These are phyloP conservation scores for Termitomyces sp. DNA, from an alignment of 768 basidiomycete species.

Conservation along the genomic window DNA sequence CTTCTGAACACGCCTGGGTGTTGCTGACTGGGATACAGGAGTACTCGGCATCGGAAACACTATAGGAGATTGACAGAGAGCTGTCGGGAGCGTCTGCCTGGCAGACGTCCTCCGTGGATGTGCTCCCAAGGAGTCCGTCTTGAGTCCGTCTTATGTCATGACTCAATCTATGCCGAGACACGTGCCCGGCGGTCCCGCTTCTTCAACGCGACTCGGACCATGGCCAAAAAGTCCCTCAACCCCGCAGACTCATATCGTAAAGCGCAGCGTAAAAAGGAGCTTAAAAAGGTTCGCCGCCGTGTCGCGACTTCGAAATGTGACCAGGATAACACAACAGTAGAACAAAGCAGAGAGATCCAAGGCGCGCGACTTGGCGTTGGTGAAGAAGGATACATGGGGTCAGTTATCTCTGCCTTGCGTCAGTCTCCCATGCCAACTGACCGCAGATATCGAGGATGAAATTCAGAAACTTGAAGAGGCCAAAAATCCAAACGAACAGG, in stretches of 20 bases:
- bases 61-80: neutral
- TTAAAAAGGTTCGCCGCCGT: conserved; percentile 74
- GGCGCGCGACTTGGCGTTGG: conserved; percentile 80
- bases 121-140: conserved; percentile 8
- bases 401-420: conserved; percentile 11
- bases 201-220: conserved; percentile 32
- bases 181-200: conserved; percentile 28
- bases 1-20: conserved; percentile 62
- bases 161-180: conserved; percentile 30
- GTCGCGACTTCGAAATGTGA: conserved; percentile 7
- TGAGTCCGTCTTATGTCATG: conserved; percentile 26
- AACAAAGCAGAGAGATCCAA: conserved; percentile 86
- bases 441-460: conserved; percentile 75
- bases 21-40: conserved; percentile 31
- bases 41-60: conserved; percentile 33
- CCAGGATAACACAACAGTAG: conserved; percentile 50
- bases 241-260: conserved; percentile 98
- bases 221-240: conserved; percentile 88
- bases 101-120: conserved; percentile 33
- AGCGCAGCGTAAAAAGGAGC: conserved; percentile 87
- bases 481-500: conserved; percentile 45
- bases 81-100: conserved; percentile 15
- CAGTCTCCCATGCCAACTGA: neutral
- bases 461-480: conserved; percentile 62
- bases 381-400: conserved; percentile 94